A percentile compares a stretch with the other conserved stretches of the same genome.
Conservation (phyloP, 768 basidiomycete species). For the Amanita inopinata region DNA sequence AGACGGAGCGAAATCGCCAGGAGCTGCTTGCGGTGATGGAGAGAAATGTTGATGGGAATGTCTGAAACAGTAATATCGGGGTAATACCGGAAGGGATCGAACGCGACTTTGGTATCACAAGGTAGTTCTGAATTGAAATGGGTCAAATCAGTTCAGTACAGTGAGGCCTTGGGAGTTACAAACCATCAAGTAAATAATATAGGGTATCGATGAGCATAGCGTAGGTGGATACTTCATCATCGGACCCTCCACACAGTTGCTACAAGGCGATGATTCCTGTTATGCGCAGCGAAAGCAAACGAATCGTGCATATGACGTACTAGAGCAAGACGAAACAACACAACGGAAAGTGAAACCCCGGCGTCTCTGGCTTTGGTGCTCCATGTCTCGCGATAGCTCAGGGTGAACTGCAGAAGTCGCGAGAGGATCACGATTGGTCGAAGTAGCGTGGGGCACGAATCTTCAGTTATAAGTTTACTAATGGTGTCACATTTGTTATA, state of each 20-base stretch:
- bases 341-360: slow-evolving; percentile 29
- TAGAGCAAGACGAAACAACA: slow-evolving; percentile 40
- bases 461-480: slow-evolving; percentile 11
- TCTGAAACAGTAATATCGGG: slow-evolving; percentile 40
- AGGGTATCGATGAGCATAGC: slow-evolving; percentile 66
- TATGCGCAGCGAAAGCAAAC: slow-evolving; percentile 1
- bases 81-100: slow-evolving; percentile 60
- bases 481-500: slow-evolving; percentile 33
- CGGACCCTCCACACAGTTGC: slow-evolving; percentile 45
- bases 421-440: slow-evolving; percentile 42
- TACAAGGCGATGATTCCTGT: slow-evolving; percentile 22
- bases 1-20: slow-evolving; percentile 47
- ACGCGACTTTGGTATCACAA: slow-evolving; percentile 39
- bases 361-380: slow-evolving; percentile 37
- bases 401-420: slow-evolving; percentile 63
- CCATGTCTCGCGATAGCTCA: slow-evolving; percentile 57
- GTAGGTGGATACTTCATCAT: slow-evolving; percentile 48
- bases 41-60: slow-evolving; percentile 46
- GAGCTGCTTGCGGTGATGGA: slow-evolving; percentile 48
- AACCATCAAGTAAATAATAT: slow-evolving; percentile 67
- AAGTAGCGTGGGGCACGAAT: neutral
- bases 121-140: slow-evolving; percentile 43
- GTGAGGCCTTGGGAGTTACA: no score
- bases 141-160: neutral
- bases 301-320: no score